A percentile compares a stretch with the other conserved stretches of the same genome.
These are phyloP conservation scores for Aspergillus spinulosporus DNA, from an alignment of 2,329 filamentous ascomycete genomes.

Conservation along the genomic window DNA sequence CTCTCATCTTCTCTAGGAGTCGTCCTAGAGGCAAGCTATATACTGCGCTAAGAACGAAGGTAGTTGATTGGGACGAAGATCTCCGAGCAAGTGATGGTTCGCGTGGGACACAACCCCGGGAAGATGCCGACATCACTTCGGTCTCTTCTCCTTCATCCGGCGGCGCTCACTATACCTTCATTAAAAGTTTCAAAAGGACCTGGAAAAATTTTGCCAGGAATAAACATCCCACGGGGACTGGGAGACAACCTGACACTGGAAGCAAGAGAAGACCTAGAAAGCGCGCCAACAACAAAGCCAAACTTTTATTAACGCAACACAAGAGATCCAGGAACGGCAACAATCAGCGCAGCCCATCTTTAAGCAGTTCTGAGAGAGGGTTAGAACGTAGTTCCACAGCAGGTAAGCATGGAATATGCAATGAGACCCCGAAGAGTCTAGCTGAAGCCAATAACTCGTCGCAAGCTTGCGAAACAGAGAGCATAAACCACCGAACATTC, in stretches of 20 bases:
- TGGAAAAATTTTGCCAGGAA: neutral
- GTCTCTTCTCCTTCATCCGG: constrained; percentile 20
- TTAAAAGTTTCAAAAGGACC: neutral
- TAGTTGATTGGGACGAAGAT: constrained; percentile 36
- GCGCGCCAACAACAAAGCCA: neutral
- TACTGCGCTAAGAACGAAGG: constrained; percentile 16
- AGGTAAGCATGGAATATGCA: neutral
- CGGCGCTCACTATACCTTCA: constrained; percentile 2
- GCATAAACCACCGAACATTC: neutral
- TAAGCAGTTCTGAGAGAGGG: too few species aligned
- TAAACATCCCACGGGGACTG: neutral
- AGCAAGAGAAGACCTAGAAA: neutral
- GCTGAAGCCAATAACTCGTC: neutral
- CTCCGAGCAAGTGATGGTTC: constrained; percentile 29
- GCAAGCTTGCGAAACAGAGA: neutral
- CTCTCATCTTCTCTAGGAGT: constrained; percentile 19
- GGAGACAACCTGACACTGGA: neutral
- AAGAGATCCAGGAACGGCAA: neutral
- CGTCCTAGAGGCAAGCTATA: constrained; percentile 23
- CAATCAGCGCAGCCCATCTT: neutral
- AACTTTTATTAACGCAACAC: neutral
- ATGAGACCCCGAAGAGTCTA: neutral
- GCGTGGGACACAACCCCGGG: neutral
- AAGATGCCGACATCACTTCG: constrained; percentile 14
- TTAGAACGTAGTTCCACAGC: too few species aligned